phyloP scores from a whole-genome alignment of 495 filamentous ascomycete species.

The Massariosphaeria phaeospora region DNA sequence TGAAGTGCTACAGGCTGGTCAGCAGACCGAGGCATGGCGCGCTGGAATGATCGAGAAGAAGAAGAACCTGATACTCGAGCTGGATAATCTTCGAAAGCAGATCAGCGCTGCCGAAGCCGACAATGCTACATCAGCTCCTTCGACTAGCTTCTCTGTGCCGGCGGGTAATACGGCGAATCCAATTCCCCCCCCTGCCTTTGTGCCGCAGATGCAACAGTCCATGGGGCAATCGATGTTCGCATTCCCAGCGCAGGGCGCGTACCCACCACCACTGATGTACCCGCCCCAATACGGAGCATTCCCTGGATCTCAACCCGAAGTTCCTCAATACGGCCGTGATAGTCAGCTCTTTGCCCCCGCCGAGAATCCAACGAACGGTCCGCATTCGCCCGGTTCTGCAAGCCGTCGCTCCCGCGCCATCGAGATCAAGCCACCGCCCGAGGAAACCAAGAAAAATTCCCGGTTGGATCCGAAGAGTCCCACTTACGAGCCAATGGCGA shows the following conservation, averaged over 20 bases:
- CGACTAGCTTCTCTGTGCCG: background rate
- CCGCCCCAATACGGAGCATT: background rate
- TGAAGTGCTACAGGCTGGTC: conserved; percentile 20
- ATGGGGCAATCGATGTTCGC: background rate
- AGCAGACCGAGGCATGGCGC: conserved; percentile 15
- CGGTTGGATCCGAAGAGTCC: conserved; percentile 39
- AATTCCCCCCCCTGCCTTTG: conserved; percentile 2
- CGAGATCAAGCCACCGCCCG: conserved; percentile 33
- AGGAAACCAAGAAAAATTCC: conserved; percentile 20
- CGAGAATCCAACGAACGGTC: background rate
- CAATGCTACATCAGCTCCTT: background rate
- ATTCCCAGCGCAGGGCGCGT: background rate
- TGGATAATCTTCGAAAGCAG: conserved; percentile 24
- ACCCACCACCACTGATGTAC: conserved; percentile 17
- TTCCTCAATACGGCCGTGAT: background rate
- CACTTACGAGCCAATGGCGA: conserved; percentile 32
- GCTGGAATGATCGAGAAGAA: conserved; percentile 23
- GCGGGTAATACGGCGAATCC: background rate
- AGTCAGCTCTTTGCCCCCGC: background rate
- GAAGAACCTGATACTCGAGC: conserved; percentile 25
- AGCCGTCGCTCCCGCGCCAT: conserved; percentile 35
- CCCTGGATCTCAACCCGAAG: background rate
- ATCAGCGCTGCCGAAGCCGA: conserved; percentile 15
- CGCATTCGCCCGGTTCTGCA: conserved; percentile 26
- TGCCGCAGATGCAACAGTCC: conserved; percentile 16